A percentile compares a stretch with the other conserved stretches of the same genome.
Conservation (phyloP, 352 stramenopile genomes). For the Phytophthora sp. region DNA sequence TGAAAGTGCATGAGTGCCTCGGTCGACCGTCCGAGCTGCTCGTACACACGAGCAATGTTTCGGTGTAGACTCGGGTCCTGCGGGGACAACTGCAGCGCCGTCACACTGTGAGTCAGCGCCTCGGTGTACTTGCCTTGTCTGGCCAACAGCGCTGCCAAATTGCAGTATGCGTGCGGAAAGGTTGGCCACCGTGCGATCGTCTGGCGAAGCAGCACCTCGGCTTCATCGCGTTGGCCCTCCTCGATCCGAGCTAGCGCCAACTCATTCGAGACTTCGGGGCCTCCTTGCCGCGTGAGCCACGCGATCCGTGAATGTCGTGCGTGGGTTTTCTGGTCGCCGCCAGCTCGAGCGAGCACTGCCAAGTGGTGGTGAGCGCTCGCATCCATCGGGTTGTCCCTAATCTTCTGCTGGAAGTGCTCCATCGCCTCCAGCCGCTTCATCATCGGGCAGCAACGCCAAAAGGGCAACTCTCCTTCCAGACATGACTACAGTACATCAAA, state of each 20-base stretch:
- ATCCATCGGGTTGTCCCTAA: constrained; percentile 62
- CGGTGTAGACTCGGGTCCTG: constrained; percentile 56
- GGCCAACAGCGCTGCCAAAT: constrained; percentile 56
- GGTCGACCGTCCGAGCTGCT: constrained; percentile 50
- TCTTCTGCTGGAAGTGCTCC: constrained; percentile 65
- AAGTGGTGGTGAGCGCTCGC: constrained; percentile 61
- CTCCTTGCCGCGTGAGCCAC: constrained; percentile 58
- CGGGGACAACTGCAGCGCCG: constrained; percentile 47
- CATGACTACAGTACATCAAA: neutral
- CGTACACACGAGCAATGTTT: constrained; percentile 63
- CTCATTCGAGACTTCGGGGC: constrained; percentile 68
- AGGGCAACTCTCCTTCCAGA: constrained; percentile 8
- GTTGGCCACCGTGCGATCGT: constrained; percentile 52
- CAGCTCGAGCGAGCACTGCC: constrained; percentile 57
- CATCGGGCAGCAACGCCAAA: neutral
- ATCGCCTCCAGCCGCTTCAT: constrained; percentile 67
- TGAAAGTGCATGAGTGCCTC: constrained; percentile 61
- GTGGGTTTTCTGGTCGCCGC: constrained; percentile 48
- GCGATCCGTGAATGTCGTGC: constrained; percentile 61
- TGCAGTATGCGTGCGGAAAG: constrained; percentile 60
- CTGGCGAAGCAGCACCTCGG: constrained; percentile 45
- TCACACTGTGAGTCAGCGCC: constrained; percentile 41
- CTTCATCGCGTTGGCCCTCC: constrained; percentile 45
- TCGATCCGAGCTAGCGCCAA: constrained; percentile 58
- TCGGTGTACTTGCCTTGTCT: constrained; percentile 49